Conservation (phyloP, 306 rosid species). For the Ziziphus jujuba region DNA sequence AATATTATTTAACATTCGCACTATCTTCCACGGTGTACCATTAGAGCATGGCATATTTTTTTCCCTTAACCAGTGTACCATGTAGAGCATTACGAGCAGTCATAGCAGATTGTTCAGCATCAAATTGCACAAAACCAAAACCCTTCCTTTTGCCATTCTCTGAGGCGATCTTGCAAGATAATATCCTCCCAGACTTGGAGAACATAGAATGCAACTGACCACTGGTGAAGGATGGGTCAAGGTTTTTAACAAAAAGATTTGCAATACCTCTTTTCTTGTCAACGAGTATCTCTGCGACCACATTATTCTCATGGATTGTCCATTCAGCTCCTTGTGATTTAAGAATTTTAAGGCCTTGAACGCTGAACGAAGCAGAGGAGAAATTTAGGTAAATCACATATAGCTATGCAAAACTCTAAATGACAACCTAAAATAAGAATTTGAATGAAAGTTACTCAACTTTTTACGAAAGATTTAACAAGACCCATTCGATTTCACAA, state of each 20-base stretch:
- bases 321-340: conserved; percentile 19
- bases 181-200: conserved; percentile 2
- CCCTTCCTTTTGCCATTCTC: conserved; percentile 16
- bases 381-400: too few species aligned
- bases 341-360: conserved; percentile 20
- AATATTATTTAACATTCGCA: too few species aligned
- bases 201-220: conserved; percentile 15
- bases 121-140: too few species aligned
- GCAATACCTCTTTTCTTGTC: conserved; percentile 12
- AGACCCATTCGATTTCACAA: too few species aligned
- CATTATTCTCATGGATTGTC: conserved; percentile 28
- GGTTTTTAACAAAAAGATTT: conserved; percentile 31
- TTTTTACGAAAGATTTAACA: too few species aligned
- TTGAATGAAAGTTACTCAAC: too few species aligned
- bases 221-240: conserved; percentile 15
- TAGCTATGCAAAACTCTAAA: too few species aligned
- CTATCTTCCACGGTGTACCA: too few species aligned
- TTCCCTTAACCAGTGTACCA: conserved; percentile 3
- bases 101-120: too few species aligned
- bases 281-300: conserved; percentile 20
- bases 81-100: too few species aligned
- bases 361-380: conserved; percentile 15
- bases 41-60: too few species aligned
- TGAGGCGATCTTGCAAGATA: conserved; percentile 11
- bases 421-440: too few species aligned